Conservation (phyloP, 257 asterid species). For the Solanum rostratum region DNA sequence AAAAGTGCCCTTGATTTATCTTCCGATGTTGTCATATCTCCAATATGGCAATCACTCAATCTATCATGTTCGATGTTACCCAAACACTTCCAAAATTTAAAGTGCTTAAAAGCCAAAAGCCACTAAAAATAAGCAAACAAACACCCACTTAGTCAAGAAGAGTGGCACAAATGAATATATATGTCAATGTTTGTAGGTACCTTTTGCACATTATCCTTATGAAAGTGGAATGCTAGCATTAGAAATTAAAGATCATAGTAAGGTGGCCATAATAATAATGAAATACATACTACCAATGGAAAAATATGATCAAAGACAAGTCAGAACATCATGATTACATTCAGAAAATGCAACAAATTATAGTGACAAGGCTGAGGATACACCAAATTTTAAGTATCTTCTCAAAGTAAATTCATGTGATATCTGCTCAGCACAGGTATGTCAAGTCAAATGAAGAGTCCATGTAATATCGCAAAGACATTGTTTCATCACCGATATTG, state of each 20-base stretch:
- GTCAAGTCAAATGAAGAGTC: neutral
- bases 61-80: neutral
- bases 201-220: neutral
- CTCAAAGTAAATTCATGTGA: neutral
- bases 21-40: neutral
- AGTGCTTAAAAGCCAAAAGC: no score
- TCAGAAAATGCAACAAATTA: neutral
- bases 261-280: neutral
- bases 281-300: neutral
- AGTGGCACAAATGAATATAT: neutral
- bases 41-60: neutral
- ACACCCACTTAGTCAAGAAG: neutral
- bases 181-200: neutral
- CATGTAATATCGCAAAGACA: neutral
- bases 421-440: neutral
- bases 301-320: neutral
- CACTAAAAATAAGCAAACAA: no score
- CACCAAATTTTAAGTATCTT: neutral
- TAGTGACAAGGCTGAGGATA: neutral
- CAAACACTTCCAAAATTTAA: no score
- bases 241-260: neutral
- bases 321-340: neutral
- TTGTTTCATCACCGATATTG: neutral
- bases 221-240: neutral
- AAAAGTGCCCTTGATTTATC: neutral